Evolutionary conservation across 208 protist species (phyloP), one percentile per base, ranked within the genome.

Genomic region (Herpetomonas tarakana): DNA sequence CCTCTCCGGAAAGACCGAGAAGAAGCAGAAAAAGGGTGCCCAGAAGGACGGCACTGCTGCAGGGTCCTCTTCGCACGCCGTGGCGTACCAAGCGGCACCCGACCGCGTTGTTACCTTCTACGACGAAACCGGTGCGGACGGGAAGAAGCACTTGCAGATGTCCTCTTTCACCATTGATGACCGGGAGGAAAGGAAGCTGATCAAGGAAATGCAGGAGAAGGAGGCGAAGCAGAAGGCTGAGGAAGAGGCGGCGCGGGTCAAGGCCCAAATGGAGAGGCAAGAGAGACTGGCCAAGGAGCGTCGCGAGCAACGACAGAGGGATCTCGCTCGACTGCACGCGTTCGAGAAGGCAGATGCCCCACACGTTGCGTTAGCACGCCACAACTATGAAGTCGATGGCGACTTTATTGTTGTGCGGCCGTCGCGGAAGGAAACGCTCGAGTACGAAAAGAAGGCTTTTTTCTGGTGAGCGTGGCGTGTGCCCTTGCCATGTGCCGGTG

Each of bases 321-420:
- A 89, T 58, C 45, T 62, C 35, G 78, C 77, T 55, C 74, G 75
- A 31, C 61, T 60, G 39, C 27, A 31, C 28, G 31, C 45, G 35
- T 94, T 92, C 61, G 21, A 68, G 11, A 49, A 56, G 24, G 57
- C 44, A 9, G 88, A 94, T 55, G 56, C 53, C 25, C 60, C 58
- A 0, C 74, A 86, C 61, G 68, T 90, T 22, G 45, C 61, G 9
- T n/a, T 51, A 18, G 88, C 84, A 12, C 63, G 51, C 44, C 41
- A 69, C 44, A 71, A 64, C 46, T 28, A 65, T 12, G 28, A 70
- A 9, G 53, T 68, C 22, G 82, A 91, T 67, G 83, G 81, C 28
- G 84, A 91, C 27, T 76, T 88, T 62, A 78, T 94, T 68, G 69
- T 94, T 54, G 73, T 94, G 25, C 74, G 88, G 26, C 72, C 78